Conservation (phyloP, 1,139 yeast genomes). For the Candida sp. region DNA sequence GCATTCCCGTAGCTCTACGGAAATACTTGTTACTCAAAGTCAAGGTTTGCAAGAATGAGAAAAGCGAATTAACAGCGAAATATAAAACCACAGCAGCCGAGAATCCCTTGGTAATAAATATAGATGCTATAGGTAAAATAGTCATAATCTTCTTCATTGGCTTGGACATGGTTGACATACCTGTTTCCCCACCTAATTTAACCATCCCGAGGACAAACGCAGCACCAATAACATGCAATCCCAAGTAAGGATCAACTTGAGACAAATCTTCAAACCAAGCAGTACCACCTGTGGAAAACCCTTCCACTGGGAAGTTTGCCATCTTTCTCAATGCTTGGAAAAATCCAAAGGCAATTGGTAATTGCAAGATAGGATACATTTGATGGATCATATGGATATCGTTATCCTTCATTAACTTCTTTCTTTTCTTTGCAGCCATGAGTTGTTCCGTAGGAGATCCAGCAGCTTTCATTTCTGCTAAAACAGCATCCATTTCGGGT, state of each 20-base stretch:
- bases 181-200: slow-evolving; percentile 90
- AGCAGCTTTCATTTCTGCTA: slow-evolving; percentile 38
- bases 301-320: slow-evolving; percentile 84
- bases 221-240: slow-evolving; percentile 85
- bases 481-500: slow-evolving; percentile 64
- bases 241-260: slow-evolving; percentile 87
- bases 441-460: slow-evolving; percentile 51
- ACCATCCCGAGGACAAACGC: slow-evolving; percentile 70
- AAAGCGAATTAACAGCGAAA: slow-evolving; percentile 76
- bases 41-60: slow-evolving; percentile 70
- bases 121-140: slow-evolving; percentile 73
- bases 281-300: slow-evolving; percentile 71
- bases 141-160: slow-evolving; percentile 76
- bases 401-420: slow-evolving; percentile 60
- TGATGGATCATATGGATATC: slow-evolving; percentile 77
- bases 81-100: slow-evolving; percentile 84
- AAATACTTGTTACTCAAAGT: slow-evolving; percentile 57
- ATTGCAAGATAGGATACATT: slow-evolving; percentile 65
- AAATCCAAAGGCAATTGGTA: slow-evolving; percentile 87
- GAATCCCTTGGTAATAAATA: slow-evolving; percentile 81
- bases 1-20: slow-evolving; percentile 59
- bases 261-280: slow-evolving; percentile 82
- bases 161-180: slow-evolving; percentile 62
- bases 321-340: slow-evolving; percentile 85
- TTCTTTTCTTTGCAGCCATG: slow-evolving; percentile 54